phyloP scores from a whole-genome alignment of 805 yeast genomes.

The Kodamaea hsintzibuensis region DNA sequence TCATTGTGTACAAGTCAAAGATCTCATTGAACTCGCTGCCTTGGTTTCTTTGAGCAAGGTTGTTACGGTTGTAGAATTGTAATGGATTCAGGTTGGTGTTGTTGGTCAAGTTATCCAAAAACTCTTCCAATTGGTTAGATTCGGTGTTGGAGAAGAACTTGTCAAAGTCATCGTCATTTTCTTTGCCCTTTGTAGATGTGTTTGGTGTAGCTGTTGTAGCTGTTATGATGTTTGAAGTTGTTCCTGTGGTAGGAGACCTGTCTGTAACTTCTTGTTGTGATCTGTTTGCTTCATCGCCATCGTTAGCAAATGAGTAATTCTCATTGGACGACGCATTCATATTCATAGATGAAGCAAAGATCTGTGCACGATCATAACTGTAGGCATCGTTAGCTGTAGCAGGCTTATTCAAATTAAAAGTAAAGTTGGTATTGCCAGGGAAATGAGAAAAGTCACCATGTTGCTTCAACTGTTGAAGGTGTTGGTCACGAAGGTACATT shows the following conservation, averaged over 20 bases:
- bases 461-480: conserved; percentile 4
- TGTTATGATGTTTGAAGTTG: background rate
- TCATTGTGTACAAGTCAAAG: conserved; percentile 35
- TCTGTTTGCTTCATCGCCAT: background rate
- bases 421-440: conserved; percentile 10
- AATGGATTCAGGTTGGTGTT: conserved; percentile 28
- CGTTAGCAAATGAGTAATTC: background rate
- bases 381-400: conserved; percentile 1
- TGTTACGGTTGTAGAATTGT: conserved; percentile 25
- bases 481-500: conserved; percentile 2
- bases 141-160: conserved; percentile 39
- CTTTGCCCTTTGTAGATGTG: background rate
- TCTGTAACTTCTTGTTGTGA: too few species aligned
- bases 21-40: conserved; percentile 15
- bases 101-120: conserved; percentile 41
- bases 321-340: background rate
- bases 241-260: too few species aligned
- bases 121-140: conserved; percentile 40
- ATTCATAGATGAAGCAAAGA: conserved; percentile 2
- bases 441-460: background rate
- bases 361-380: conserved; percentile 10
- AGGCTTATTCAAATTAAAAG: conserved; percentile 5
- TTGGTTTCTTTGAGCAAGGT: conserved; percentile 5
- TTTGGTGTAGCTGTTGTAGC: background rate
- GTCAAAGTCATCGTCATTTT: conserved; percentile 29